Evolutionary conservation across 257 asterid genomes (phyloP).

Genomic region (Ocimum tenuiflorum): DNA sequence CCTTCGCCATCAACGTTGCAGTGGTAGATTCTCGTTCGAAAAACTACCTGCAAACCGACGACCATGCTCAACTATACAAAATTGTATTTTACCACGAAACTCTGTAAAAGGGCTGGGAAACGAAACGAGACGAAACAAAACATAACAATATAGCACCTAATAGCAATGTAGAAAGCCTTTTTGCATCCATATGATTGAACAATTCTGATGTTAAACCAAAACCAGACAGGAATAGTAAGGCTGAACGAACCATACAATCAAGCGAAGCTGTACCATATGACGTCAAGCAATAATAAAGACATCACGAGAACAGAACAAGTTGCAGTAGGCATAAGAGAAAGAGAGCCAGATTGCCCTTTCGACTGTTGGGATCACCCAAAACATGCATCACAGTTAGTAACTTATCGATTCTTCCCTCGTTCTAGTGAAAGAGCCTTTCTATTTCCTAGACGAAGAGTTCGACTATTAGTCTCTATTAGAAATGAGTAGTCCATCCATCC

Average conservation of each 20-base stretch:
- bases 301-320: background rate
- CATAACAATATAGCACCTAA: too few relatives aligned
- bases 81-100: background rate
- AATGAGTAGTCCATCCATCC: background rate
- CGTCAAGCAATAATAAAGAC: background rate
- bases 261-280: background rate
- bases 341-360: background rate
- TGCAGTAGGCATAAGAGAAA: background rate
- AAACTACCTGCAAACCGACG: slow-evolving; percentile 67
- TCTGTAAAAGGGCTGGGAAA: too few relatives aligned
- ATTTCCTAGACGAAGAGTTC: background rate
- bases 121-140: too few relatives aligned
- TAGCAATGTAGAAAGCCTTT: too few relatives aligned
- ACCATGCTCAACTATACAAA: background rate
- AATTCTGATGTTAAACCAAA: too few relatives aligned
- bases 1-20: slow-evolving; percentile 81
- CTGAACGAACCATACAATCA: background rate
- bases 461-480: background rate
- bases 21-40: slow-evolving; percentile 81
- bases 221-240: too few relatives aligned
- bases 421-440: too few relatives aligned
- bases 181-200: too few relatives aligned
- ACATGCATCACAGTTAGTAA: too few relatives aligned
- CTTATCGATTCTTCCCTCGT: too few relatives aligned
- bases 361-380: background rate